A percentile compares a stretch with the other conserved stretches of the same genome.
These are phyloP conservation scores for Tricladium varicosporioides DNA, from an alignment of 2,329 filamentous ascomycete genomes.

Conservation along the genomic window DNA sequence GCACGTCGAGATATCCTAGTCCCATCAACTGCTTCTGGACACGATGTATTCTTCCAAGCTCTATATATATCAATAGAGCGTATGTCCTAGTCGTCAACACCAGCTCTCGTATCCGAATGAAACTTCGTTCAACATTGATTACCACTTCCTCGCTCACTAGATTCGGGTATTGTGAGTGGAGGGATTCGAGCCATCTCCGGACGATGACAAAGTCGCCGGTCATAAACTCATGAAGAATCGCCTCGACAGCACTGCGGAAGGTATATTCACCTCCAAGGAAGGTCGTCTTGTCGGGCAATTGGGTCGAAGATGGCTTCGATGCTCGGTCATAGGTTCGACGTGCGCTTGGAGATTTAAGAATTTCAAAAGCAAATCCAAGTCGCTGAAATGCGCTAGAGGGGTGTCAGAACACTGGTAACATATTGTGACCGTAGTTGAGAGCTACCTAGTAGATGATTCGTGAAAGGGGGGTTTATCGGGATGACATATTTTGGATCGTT, in stretches of 20 bases:
- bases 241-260: constrained; percentile 37
- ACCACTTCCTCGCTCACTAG: constrained; percentile 38
- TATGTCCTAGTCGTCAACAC: constrained; percentile 39
- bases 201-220: constrained; percentile 39
- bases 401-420: constrained; percentile 5
- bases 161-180: constrained; percentile 37
- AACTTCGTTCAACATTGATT: constrained; percentile 36
- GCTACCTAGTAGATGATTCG: constrained; percentile 36
- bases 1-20: constrained; percentile 38
- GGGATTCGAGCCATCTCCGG: constrained; percentile 34
- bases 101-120: constrained; percentile 37
- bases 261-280: constrained; percentile 39
- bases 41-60: constrained; percentile 38
- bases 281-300: constrained; percentile 32
- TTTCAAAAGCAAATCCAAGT: constrained; percentile 40
- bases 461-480: constrained; percentile 40
- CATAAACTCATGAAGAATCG: constrained; percentile 40
- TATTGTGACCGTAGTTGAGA: not conserved
- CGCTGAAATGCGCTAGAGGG: constrained; percentile 37
- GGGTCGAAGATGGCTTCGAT: constrained; percentile 29
- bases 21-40: constrained; percentile 39
- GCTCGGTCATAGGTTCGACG: constrained; percentile 39
- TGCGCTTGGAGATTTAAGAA: constrained; percentile 38
- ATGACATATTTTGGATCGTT: constrained; percentile 40
- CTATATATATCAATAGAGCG: constrained; percentile 39